Evolutionary conservation across 768 basidiomycete species (phyloP).

Genomic region (Pulveroboletus sp.): DNA sequence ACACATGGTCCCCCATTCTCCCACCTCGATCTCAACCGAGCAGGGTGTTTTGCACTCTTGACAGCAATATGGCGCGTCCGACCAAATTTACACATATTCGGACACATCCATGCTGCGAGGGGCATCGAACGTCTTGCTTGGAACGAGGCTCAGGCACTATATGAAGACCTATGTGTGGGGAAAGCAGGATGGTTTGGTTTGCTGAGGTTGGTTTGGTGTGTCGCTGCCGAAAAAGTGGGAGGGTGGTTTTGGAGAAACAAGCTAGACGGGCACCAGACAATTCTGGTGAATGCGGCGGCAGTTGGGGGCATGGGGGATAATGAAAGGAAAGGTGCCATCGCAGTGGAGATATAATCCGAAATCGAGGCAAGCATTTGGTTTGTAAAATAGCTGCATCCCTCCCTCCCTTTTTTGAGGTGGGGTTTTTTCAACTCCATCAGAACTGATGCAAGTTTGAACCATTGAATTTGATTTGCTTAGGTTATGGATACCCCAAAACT

Average conservation of each 20-base stretch:
- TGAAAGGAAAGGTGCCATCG: conserved; percentile 5
- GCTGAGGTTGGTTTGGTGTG: neutral
- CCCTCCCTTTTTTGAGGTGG: no score
- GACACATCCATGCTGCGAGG: conserved; percentile 12
- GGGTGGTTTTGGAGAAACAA: neutral
- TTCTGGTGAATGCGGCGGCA: conserved; percentile 7
- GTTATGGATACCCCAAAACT: no score
- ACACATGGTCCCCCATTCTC: neutral
- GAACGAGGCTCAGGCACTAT: conserved; percentile 2
- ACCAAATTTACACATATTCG: conserved; percentile 8
- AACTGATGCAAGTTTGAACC: no score
- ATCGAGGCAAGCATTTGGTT: neutral
- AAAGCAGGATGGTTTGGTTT: neutral
- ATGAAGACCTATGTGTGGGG: conserved; percentile 6
- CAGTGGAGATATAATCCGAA: conserved; percentile 1
- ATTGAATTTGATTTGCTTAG: no score
- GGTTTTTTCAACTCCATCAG: no score
- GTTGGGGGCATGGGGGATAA: conserved; percentile 5
- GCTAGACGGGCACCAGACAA: neutral
- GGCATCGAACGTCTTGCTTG: neutral
- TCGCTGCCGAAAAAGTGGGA: neutral
- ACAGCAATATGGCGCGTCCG: conserved; percentile 4
- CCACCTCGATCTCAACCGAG: neutral
- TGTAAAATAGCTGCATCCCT: no score
- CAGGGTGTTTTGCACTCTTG: conserved; percentile 6